Evolutionary conservation across 2,329 filamentous ascomycete species (phyloP).

Genomic region (Cordyceps farinosa): DNA sequence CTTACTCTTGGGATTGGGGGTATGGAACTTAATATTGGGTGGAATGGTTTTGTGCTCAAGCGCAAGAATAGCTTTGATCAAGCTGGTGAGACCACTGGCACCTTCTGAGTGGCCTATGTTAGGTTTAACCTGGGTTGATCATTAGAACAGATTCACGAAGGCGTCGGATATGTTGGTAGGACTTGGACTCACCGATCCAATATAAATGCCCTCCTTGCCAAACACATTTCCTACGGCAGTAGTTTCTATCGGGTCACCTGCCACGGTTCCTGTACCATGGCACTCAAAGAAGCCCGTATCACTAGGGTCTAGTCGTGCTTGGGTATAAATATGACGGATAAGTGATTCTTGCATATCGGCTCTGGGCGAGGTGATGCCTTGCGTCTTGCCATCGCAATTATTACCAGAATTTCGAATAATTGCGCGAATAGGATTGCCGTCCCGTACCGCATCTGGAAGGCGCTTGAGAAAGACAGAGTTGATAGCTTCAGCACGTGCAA

Average conservation of each 20-base stretch:
- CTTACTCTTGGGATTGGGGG: not conserved
- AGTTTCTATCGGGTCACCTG: slow-evolving; percentile 21
- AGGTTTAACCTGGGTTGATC: slow-evolving; percentile 18
- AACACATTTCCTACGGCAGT: not conserved
- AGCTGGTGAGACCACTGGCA: slow-evolving; percentile 20
- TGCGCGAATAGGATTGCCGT: not conserved
- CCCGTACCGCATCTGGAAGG: slow-evolving; percentile 26
- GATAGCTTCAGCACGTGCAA: slow-evolving; percentile 31
- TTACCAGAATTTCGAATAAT: not conserved
- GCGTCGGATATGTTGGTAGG: too few relatives aligned
- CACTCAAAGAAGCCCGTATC: slow-evolving; percentile 36
- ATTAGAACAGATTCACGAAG: too few relatives aligned
- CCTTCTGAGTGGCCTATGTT: slow-evolving; percentile 24
- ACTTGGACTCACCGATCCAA: slow-evolving; percentile 14
- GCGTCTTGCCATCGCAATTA: not conserved
- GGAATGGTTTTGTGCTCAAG: not conserved
- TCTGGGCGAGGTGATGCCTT: not conserved
- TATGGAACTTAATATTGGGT: not conserved
- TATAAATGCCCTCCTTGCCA: not conserved
- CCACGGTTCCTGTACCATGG: slow-evolving; percentile 22
- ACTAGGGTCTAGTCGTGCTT: slow-evolving; percentile 25
- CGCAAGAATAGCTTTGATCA: slow-evolving; percentile 21
- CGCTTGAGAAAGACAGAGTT: slow-evolving; percentile 31
- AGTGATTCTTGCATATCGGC: not conserved
- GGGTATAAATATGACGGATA: slow-evolving; percentile 15